Conservation (phyloP, 169 alveolate species). For the Pseudocohnilembus persalinus region DNA sequence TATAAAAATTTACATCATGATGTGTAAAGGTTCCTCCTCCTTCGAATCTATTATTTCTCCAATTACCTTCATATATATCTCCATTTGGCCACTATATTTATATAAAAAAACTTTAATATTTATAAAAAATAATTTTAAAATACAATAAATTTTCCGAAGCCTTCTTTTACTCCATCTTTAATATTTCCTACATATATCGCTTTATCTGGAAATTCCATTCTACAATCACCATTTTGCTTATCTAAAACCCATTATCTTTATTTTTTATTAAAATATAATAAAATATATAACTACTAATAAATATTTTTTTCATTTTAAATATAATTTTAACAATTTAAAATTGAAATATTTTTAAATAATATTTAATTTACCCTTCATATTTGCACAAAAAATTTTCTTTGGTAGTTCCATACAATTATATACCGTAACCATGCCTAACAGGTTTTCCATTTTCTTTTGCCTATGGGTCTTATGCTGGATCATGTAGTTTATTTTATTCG, state of each 20-base stretch:
- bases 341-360: background rate
- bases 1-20: background rate
- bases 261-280: too few species aligned
- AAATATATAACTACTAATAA: too few species aligned
- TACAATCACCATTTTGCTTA: slow-evolving; percentile 8
- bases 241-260: slow-evolving; percentile 15
- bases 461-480: slow-evolving; percentile 11
- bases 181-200: slow-evolving; percentile 13
- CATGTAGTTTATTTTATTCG: slow-evolving; percentile 1
- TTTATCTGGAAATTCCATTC: slow-evolving; percentile 17
- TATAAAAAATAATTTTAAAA: too few species aligned
- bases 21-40: slow-evolving; percentile 34
- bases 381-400: slow-evolving; percentile 24
- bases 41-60: slow-evolving; percentile 32
- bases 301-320: too few species aligned
- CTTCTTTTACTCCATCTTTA: slow-evolving; percentile 23
- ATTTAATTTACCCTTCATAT: slow-evolving; percentile 18
- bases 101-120: too few species aligned
- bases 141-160: slow-evolving; percentile 6
- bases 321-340: too few species aligned
- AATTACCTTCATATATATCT: slow-evolving; percentile 21
- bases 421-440: slow-evolving; percentile 25
- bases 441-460: slow-evolving; percentile 18
- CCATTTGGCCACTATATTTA: slow-evolving; percentile 9
- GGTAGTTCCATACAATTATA: slow-evolving; percentile 20